Evolutionary conservation across 225 moss, liverwort and hornwort species (phyloP).

Genomic region (Physcomitrium patens): DNA sequence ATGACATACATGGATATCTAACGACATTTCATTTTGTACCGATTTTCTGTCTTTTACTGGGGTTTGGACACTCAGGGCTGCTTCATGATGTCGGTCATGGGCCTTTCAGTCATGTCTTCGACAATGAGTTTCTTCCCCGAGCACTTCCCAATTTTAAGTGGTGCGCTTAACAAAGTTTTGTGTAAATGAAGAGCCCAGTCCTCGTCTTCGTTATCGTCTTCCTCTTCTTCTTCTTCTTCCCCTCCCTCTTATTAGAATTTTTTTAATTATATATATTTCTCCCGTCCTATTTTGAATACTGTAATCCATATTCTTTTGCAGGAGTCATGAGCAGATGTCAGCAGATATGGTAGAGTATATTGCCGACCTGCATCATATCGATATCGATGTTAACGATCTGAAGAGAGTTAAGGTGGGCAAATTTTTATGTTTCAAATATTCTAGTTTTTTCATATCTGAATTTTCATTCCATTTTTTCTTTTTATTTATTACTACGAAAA

Average conservation of each 20-base stretch:
- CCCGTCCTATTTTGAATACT: constrained; percentile 8
- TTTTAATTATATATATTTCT: not conserved
- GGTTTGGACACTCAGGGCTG: constrained; percentile 55
- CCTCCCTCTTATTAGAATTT: too few relatives aligned
- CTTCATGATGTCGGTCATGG: constrained; percentile 95
- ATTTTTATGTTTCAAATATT: not conserved
- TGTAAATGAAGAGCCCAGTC: not conserved
- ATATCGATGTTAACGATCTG: constrained; percentile 72
- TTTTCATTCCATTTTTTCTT: not conserved
- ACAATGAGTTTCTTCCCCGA: constrained; percentile 84
- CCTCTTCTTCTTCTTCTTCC: too few relatives aligned
- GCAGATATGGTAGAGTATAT: constrained; percentile 91
- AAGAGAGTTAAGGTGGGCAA: constrained; percentile 72
- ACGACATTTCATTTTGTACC: not conserved
- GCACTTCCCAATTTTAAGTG: constrained; percentile 72
- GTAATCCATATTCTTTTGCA: constrained; percentile 39
- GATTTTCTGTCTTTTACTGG: constrained; percentile 23
- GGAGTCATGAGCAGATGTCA: constrained; percentile 98
- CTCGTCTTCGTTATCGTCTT: too few relatives aligned
- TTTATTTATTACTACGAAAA: too few relatives aligned
- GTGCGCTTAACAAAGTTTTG: constrained; percentile 37
- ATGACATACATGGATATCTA: constrained; percentile 11
- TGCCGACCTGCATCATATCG: constrained; percentile 84
- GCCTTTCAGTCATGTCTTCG: constrained; percentile 93
- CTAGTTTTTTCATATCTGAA: not conserved